Base-by-base conservation (phyloP, 768 basidiomycete species). In the Leccinum pellstonianum region DNA sequence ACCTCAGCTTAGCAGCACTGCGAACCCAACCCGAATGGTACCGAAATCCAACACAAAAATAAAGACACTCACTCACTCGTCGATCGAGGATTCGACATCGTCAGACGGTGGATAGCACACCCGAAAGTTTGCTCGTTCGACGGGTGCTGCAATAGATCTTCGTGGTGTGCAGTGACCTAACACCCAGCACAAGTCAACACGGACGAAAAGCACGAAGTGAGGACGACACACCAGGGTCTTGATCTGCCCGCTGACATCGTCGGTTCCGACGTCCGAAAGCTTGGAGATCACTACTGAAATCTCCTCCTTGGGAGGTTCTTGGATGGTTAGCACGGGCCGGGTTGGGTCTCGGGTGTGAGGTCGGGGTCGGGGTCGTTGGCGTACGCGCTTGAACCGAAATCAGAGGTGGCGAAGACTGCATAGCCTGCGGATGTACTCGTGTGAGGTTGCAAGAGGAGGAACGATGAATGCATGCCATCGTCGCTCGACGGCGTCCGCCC, bases 221-320 rank as follows among this genome's bases (percentile, higher is more conserved):
- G n/a, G 41, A 50, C 9, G 23, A 7, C n/a, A 77, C 87, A 64
- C 60, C 74, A 96, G 79, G 52, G 79, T 81, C 74, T 90, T 91
- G 54, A 98, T 88, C 73, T 98, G 93, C 71, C 89, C 91, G 27
- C 88, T 87, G 19, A 96, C 87, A 73, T 98, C 95, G 41, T 98
- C 96, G 60, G 98, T 88, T 1, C 88, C 91, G 68, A 87, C 83
- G 61, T 87, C 90, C 27, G 27, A 27, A 3, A 99, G 79, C 73
- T 92, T 95, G 6, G 92, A 87, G 31, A 98, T 88, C 3, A 93
- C 93, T 3, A 92, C 83, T 3, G 91, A 90, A 11, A 97, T 88
- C 65, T 98, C 95, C 61, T 94, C 93, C 70, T 87, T 91, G 21
- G 84, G 80, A 6, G 82, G 81, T 54, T 86, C 84, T 23, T 82